A percentile compares a stretch with the other conserved stretches of the same genome.
Evolutionary conservation across 2,329 filamentous ascomycete genomes (phyloP).

Genomic region (Colletotrichum sp.): DNA sequence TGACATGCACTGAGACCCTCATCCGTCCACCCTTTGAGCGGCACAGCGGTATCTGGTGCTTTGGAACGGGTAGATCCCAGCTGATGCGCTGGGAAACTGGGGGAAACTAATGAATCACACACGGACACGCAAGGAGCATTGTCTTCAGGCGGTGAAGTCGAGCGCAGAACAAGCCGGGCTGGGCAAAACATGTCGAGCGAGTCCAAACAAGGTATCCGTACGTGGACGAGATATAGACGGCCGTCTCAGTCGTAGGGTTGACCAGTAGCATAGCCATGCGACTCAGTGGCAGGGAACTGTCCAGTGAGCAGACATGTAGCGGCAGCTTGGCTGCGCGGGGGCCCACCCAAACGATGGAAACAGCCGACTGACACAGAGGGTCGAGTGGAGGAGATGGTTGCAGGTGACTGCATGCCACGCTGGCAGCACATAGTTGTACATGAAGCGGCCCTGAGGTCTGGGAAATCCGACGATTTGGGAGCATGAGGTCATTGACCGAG

Average conservation of each 20-base stretch:
- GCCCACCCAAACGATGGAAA: constrained; percentile 15
- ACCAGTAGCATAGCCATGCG: neutral
- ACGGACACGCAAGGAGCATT: constrained; percentile 12
- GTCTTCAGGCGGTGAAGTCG: constrained; percentile 13
- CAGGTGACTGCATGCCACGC: constrained; percentile 23
- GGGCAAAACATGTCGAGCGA: neutral
- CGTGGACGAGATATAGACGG: neutral
- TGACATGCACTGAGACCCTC: constrained; percentile 11
- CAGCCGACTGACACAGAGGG: constrained; percentile 16
- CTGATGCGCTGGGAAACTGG: constrained; percentile 3
- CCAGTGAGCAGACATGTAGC: neutral
- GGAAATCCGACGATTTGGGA: constrained; percentile 18
- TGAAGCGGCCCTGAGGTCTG: neutral
- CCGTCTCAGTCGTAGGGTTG: neutral
- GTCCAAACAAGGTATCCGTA: neutral
- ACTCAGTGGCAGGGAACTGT: neutral
- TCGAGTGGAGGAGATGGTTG: constrained; percentile 14
- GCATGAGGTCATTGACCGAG: constrained; percentile 20
- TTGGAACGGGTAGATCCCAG: constrained; percentile 5
- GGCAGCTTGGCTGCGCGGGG: constrained; percentile 17
- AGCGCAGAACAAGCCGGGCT: neutral
- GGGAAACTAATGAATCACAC: constrained; percentile 9
- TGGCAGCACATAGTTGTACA: constrained; percentile 19
- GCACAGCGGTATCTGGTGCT: constrained; percentile 3
- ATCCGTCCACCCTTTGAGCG: neutral